Base-by-base conservation (phyloP, 768 basidiomycete genomes). In the Tricholomella constricta region DNA sequence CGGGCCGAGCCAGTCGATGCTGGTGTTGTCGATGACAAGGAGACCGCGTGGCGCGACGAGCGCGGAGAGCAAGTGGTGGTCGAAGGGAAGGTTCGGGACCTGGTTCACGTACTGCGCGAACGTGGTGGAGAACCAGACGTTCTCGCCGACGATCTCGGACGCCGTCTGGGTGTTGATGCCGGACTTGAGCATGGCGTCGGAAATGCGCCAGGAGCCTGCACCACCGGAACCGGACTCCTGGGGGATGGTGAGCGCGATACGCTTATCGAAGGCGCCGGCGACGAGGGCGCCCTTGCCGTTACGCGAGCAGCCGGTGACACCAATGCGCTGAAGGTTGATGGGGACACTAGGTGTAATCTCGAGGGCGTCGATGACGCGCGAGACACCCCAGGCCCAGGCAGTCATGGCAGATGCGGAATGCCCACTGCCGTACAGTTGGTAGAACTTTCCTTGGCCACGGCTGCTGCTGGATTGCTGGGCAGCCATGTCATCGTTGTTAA, bases 211-310 rank as follows among this genome's bases (percentile, higher is more conserved):
- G 69, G 78, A 80, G n/a, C 76, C 78, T 22, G 74, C 76, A 6
- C 83, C 82, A 43, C 83, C 82, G 11, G 81, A 80, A 10, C 83
- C 83, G 11, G 82, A 83, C 65, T 85, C 82, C 64, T 85, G 83
- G 5, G 82, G 80, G 55, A 85, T 79, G 6, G 82, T 84, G 54
- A 85, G 71, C 8, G 78, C 79, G 55, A 85, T 79, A 54, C 82
- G 82, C 2, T 71, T 63, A 55, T 85, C 82, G 61, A 84, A 81
- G 23, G 82, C 83, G 23, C 82, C 82, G 26, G 77, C 81, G 45
- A 82, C 74, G 36, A 82, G 69, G 1, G 83, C 81, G 47, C 82
- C 83, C 67, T 85, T 85, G 55, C 83, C 83, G 57, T 83, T 74
- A 38, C 82, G 73, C 23, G 82, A 83, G 64, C 83, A 85, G 8